These are phyloP conservation scores for Chimonanthus praecox DNA, from an alignment of 164 flowering plant species.

Conservation along the genomic window DNA sequence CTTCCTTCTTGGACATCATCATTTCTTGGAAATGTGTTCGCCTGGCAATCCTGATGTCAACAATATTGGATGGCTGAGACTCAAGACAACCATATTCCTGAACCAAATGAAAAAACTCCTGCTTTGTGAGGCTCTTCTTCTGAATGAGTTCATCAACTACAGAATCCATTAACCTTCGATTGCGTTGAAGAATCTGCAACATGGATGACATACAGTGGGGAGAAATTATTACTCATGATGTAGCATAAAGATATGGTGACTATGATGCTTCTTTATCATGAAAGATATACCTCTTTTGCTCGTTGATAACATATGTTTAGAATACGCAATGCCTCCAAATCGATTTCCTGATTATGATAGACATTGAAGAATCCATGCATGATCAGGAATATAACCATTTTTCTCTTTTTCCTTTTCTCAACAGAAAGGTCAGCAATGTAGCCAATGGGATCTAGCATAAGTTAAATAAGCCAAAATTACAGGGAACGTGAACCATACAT, in stretches of 20 bases:
- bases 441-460: background rate
- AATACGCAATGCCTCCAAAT: conserved; percentile 66
- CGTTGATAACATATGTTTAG: conserved; percentile 61
- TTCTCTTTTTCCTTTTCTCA: too few relatives aligned
- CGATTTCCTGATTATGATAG: conserved; percentile 58
- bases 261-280: background rate
- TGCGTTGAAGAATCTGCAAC: conserved; percentile 62
- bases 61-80: conserved; percentile 53
- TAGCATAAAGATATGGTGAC: background rate
- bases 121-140: conserved; percentile 71
- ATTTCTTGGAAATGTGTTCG: conserved; percentile 44
- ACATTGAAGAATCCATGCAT: background rate
- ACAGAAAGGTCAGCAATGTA: background rate
- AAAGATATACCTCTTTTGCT: conserved; percentile 65
- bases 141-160: conserved; percentile 62
- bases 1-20: conserved; percentile 33
- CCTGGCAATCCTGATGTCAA: conserved; percentile 57
- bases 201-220: background rate
- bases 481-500: conserved; percentile 37
- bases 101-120: conserved; percentile 63
- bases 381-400: background rate
- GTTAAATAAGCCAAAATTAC: background rate
- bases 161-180: conserved; percentile 61
- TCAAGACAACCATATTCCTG: conserved; percentile 53
- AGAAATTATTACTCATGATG: too few relatives aligned